A percentile compares a stretch with the other conserved stretches of the same genome.
Conservation (phyloP, 75 land plant species). For the Adiantum capillusveneris region DNA sequence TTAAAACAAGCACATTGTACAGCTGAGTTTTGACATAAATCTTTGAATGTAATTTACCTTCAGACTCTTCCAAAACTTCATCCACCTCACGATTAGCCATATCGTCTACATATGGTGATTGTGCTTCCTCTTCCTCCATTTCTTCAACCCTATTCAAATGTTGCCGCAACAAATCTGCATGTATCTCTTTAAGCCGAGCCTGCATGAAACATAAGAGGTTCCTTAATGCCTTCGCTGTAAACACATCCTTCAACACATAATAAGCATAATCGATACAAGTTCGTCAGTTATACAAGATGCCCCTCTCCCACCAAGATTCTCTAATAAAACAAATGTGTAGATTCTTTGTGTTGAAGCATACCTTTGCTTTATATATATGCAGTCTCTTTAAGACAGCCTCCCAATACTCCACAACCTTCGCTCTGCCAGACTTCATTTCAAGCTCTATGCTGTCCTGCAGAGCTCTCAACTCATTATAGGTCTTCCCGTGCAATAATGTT, state of each 20-base stretch:
- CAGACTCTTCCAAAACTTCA: background rate
- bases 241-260: no score
- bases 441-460: conserved; percentile 65
- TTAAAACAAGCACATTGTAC: no score
- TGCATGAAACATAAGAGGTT: conserved; percentile 16
- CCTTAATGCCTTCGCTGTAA: no score
- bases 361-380: conserved; percentile 95
- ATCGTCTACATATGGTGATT: conserved; percentile 18
- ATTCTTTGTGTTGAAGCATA: no score
- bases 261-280: no score
- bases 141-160: conserved; percentile 69
- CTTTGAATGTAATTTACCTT: conserved; percentile 34
- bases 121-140: conserved; percentile 25
- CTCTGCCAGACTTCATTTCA: conserved; percentile 79
- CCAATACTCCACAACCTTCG: conserved; percentile 97
- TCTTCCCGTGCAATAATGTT: conserved; percentile 66
- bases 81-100: conserved; percentile 25
- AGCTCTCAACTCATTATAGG: conserved; percentile 42
- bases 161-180: conserved; percentile 61
- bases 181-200: conserved; percentile 85
- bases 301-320: background rate
- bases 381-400: conserved; percentile 88
- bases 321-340: background rate
- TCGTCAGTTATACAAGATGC: no score
- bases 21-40: no score